phyloP scores from a whole-genome alignment of 1,284 basidiomycete species.

The Peniophora sp. region DNA sequence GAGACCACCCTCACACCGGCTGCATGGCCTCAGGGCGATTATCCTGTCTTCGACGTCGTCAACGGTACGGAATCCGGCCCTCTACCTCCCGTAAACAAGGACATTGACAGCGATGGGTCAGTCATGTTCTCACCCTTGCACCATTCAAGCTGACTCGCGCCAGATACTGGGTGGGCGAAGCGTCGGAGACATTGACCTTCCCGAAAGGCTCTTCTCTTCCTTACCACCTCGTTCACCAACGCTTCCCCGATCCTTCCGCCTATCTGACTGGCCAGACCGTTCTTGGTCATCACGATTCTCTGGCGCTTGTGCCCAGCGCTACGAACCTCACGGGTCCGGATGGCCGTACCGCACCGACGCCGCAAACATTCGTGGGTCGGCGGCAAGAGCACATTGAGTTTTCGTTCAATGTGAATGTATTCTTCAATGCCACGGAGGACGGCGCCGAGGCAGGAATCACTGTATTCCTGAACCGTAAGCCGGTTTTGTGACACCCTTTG shows the following conservation, averaged over 20 bases:
- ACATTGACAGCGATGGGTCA: conserved; percentile 1
- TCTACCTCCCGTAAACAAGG: conserved; percentile 3
- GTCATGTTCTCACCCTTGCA: neutral
- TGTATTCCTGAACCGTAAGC: conserved; percentile 19
- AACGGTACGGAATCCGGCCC: conserved; percentile 2
- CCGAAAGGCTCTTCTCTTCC: conserved; percentile 15
- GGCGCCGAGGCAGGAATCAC: conserved; percentile 21
- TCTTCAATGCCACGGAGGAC: conserved; percentile 14
- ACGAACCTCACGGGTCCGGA: conserved; percentile 22
- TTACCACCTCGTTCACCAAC: conserved; percentile 22
- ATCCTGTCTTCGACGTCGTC: conserved; percentile 8
- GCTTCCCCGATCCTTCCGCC: conserved; percentile 16
- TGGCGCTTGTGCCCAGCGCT: conserved; percentile 17
- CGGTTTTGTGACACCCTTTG: neutral
- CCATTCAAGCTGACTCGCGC: neutral
- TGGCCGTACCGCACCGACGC: conserved; percentile 9
- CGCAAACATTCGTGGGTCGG: conserved; percentile 17
- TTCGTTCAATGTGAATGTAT: neutral
- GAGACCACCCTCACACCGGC: conserved; percentile 19
- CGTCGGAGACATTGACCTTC: conserved; percentile 18
- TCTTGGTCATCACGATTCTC: conserved; percentile 15
- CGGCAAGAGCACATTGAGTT: conserved; percentile 20
- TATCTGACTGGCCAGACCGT: conserved; percentile 18
- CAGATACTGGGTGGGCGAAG: conserved; percentile 14
- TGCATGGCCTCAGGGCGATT: conserved; percentile 14